A percentile compares a stretch with the other conserved stretches of the same genome.
These are phyloP conservation scores for Symmetrospora coprosmae DNA, from an alignment of 768 basidiomycete genomes.

Conservation along the genomic window DNA sequence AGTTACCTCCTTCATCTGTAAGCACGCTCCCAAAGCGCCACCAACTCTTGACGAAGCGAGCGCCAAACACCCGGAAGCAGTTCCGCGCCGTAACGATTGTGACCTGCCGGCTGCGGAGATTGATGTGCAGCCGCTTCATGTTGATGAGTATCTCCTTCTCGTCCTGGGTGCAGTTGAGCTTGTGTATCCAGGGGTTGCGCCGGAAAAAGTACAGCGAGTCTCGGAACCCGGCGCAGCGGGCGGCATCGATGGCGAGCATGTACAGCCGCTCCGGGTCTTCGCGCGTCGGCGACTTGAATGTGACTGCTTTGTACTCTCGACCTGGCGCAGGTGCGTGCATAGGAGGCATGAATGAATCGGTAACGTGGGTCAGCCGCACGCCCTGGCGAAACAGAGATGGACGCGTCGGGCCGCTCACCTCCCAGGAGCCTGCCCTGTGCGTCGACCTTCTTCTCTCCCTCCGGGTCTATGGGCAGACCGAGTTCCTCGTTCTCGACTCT, in stretches of 20 bases:
- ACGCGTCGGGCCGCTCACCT: constrained; percentile 46
- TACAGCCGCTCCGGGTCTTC: constrained; percentile 64
- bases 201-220: constrained; percentile 98
- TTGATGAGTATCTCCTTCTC: constrained; percentile 89
- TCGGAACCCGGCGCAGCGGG: constrained; percentile 83
- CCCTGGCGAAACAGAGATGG: too few relatives aligned
- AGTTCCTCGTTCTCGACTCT: constrained; percentile 82
- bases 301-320: constrained; percentile 71
- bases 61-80: constrained; percentile 84
- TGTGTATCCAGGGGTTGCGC: constrained; percentile 73
- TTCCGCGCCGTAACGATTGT: constrained; percentile 85
- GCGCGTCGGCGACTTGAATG: constrained; percentile 71
- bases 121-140: constrained; percentile 71
- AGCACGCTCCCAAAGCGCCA: constrained; percentile 7
- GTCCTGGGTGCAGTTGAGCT: constrained; percentile 69
- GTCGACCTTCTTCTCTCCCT: constrained; percentile 86
- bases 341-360: background rate
- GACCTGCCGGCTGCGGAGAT: constrained; percentile 77
- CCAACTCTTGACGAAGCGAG: constrained; percentile 73
- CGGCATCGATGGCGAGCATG: constrained; percentile 95
- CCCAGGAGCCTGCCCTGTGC: constrained; percentile 65
- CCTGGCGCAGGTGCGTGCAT: constrained; percentile 41
- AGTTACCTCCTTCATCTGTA: too few relatives aligned
- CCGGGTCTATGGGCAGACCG: constrained; percentile 62
- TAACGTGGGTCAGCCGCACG: background rate